phyloP scores from a whole-genome alignment of 495 filamentous ascomycete species.

The Penicillium robsamsonii region DNA sequence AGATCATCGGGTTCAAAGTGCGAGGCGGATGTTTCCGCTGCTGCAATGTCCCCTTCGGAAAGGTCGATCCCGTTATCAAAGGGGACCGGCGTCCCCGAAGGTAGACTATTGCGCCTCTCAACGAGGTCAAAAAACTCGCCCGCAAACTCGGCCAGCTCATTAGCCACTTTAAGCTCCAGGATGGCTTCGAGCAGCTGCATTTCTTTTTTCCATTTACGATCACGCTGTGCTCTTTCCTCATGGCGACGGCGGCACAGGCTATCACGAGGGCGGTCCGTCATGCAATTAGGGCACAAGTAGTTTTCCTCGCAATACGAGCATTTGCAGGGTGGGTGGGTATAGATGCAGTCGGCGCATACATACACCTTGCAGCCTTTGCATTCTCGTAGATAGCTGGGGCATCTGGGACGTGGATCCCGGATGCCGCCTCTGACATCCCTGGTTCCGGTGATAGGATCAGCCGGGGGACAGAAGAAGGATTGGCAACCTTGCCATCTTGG shows the following conservation, averaged over 20 bases:
- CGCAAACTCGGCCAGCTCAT: slow-evolving; percentile 46
- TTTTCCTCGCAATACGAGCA: slow-evolving; percentile 54
- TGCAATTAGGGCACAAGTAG: slow-evolving; percentile 55
- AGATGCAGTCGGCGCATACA: slow-evolving; percentile 56
- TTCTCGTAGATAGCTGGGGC: slow-evolving; percentile 48
- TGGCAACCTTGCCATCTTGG: slow-evolving; percentile 57
- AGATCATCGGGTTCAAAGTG: slow-evolving; percentile 8
- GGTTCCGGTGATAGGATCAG: slow-evolving; percentile 3
- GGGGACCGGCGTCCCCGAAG: slow-evolving; percentile 6
- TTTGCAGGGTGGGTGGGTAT: slow-evolving; percentile 46
- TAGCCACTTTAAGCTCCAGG: slow-evolving; percentile 44
- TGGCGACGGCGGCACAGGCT: slow-evolving; percentile 43
- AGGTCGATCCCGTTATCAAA: slow-evolving; percentile 8
- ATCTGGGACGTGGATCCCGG: slow-evolving; percentile 52
- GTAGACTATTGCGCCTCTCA: slow-evolving; percentile 13
- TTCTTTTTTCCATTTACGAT: slow-evolving; percentile 47
- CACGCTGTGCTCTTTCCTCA: slow-evolving; percentile 41
- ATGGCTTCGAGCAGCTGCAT: slow-evolving; percentile 44
- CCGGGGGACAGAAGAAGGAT: slow-evolving; percentile 53
- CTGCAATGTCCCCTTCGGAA: slow-evolving; percentile 6
- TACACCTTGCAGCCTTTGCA: slow-evolving; percentile 55
- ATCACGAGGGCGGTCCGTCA: slow-evolving; percentile 41
- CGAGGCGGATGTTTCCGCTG: slow-evolving; percentile 6
- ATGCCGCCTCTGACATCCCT: slow-evolving; percentile 29
- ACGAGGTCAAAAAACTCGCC: slow-evolving; percentile 44